Conservation (phyloP, 2,329 filamentous ascomycete species). For the Talaromyces sp. region DNA sequence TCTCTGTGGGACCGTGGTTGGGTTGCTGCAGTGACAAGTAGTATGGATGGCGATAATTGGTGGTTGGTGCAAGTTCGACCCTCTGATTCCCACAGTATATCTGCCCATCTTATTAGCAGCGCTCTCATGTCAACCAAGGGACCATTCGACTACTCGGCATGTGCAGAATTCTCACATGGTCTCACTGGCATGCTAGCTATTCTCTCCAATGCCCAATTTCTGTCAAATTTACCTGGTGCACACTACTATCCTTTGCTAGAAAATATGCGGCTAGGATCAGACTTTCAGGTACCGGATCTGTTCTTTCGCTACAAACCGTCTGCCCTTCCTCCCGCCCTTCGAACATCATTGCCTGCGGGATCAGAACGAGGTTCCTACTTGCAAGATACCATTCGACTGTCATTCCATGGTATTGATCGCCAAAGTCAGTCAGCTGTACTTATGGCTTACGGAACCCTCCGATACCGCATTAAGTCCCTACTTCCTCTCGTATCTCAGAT, state of each 20-base stretch:
- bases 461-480: conserved; percentile 29
- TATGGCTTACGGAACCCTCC: conserved; percentile 40
- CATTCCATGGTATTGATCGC: conserved; percentile 42
- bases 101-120: conserved; percentile 34
- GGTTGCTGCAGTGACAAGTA: conserved; percentile 71
- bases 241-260: conserved; percentile 33
- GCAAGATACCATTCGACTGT: conserved; percentile 39
- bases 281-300: conserved; percentile 39
- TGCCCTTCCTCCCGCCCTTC: conserved; percentile 34
- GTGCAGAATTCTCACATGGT: conserved; percentile 38
- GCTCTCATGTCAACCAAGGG: conserved; percentile 25
- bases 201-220: conserved; percentile 39
- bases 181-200: conserved; percentile 42
- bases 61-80: conserved; percentile 61
- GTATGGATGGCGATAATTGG: conserved; percentile 75
- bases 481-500: conserved; percentile 28
- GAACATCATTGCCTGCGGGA: conserved; percentile 30
- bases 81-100: conserved; percentile 24
- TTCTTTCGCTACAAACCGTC: conserved; percentile 36
- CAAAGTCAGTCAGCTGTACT: conserved; percentile 35
- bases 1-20: conserved; percentile 65
- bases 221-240: conserved; percentile 33
- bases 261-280: conserved; percentile 33
- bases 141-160: conserved; percentile 29
- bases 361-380: conserved; percentile 32